A percentile compares a stretch with the other conserved stretches of the same genome.
phyloP scores from a whole-genome alignment of 306 rosid genomes.

The Quercus engelmannii region DNA sequence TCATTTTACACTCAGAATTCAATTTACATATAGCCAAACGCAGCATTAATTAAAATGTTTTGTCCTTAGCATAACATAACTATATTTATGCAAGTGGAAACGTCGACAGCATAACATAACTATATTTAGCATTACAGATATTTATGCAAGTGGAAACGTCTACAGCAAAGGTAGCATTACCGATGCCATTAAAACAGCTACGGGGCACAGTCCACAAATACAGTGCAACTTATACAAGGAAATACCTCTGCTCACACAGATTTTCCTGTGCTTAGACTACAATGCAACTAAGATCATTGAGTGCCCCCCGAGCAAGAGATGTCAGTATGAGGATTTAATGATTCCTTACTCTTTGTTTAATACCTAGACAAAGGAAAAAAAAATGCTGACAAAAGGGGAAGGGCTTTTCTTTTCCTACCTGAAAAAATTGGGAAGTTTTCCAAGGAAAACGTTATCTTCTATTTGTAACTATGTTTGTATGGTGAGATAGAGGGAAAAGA shows the following conservation, averaged over 20 bases:
- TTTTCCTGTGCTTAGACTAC: slow-evolving; percentile 21
- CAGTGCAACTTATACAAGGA: slow-evolving; percentile 11
- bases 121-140: background rate
- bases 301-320: slow-evolving; percentile 15
- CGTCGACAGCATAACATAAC: background rate
- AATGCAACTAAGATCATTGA: slow-evolving; percentile 14
- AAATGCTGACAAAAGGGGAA: background rate
- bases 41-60: too few relatives aligned
- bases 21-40: too few relatives aligned
- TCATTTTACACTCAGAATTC: too few relatives aligned
- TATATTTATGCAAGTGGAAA: slow-evolving; percentile 15
- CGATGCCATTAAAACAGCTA: slow-evolving; percentile 5
- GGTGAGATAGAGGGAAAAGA: too few relatives aligned
- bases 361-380: background rate
- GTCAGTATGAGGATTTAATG: background rate
- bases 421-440: background rate
- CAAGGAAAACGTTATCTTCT: background rate
- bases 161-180: slow-evolving; percentile 4
- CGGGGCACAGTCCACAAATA: slow-evolving; percentile 20
- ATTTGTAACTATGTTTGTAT: background rate
- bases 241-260: slow-evolving; percentile 21
- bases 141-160: slow-evolving; percentile 18
- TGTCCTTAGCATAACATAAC: too few relatives aligned
- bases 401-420: background rate
- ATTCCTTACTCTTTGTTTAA: slow-evolving; percentile 12